Base-by-base conservation (phyloP, 352 stramenopile species). In the Pythium chondricola region DNA sequence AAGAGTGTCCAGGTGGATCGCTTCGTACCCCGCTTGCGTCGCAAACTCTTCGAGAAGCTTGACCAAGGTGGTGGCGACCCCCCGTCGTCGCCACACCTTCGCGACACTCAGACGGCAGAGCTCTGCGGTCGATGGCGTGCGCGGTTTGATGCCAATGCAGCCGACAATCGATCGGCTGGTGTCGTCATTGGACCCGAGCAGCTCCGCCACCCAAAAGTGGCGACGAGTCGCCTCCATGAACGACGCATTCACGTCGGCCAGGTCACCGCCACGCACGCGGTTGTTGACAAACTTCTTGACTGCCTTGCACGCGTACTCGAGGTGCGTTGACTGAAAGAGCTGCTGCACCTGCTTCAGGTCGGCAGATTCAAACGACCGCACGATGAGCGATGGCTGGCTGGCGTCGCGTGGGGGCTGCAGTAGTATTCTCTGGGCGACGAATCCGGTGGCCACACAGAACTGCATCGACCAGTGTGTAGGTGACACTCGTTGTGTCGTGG, bases 141-240 rank as follows among this genome's bases (percentile, higher is more conserved):
- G 30, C 8, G 73, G 62, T 39, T 86, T 88, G 30, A 86, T 31
- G 10, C 69, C 78, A 11, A 84, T 61, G 58, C 69, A 88, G 0
- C 74, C 78, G 26, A 90, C 60, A 35, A 88, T 43, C 25, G 40
- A 22, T 2, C 40, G 17, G 0, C 50, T 41, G n/a, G 67, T 36
- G 16, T 29, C 45, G 13, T 41, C 50, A 11, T 63, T 11, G 1
- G 25, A 24, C 46, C n/a, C n/a, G n/a, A n/a, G n/a, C n/a, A n/a
- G n/a, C n/a, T 80, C 71, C 8, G 75, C 69, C 14, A 88, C 65
- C 78, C 75, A 90, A 41, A 88, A 90, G n/a, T 68, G 58, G 43
- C 61, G 53, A 6, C 51, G 52, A 25, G 62, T 4, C 1, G 31
- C 38, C 2, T 22, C 6, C 31, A 80, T 47, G 49, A 85, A 90